Percentiles rank a stretch among this genome's conserved stretches.
Conservation (phyloP, 192 early-diverging fungal genomes). For the Coemansia sp. region DNA sequence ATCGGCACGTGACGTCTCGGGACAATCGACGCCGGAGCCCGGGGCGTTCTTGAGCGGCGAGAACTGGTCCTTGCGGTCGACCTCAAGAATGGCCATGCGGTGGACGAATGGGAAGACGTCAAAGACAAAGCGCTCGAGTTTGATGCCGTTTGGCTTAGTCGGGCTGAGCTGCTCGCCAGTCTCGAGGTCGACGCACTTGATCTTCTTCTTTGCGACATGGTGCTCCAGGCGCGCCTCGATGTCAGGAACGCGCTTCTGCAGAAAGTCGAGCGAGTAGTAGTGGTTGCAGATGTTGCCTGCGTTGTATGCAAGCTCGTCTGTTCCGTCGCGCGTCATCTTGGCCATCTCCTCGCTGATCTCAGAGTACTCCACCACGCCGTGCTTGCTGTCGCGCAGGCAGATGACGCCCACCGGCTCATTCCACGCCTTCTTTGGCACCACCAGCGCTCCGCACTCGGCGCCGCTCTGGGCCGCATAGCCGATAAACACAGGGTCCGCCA, state of each 20-base stretch:
- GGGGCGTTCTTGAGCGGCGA: conserved; percentile 98
- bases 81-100: conserved; percentile 88
- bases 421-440: conserved; percentile 83
- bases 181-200: conserved; percentile 81
- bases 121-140: conserved; percentile 99
- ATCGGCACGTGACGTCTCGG: conserved; percentile 90
- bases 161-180: conserved; percentile 73
- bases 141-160: conserved; percentile 90
- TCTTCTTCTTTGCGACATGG: conserved; percentile 98
- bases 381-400: conserved; percentile 79
- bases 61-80: conserved; percentile 92
- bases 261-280: conserved; percentile 92
- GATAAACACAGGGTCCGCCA: conserved; percentile 95
- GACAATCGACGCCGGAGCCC: conserved; percentile 80
- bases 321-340: conserved; percentile 61
- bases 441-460: conserved; percentile 94
- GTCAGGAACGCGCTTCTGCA: conserved; percentile 74
- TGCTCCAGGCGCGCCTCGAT: conserved; percentile 88
- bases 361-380: conserved; percentile 94
- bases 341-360: conserved; percentile 84
- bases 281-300: conserved; percentile 99
- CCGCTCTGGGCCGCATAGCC: conserved; percentile 88
- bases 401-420: conserved; percentile 95
- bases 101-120: conserved; percentile 95
- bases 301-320: conserved; percentile 69